Evolutionary conservation across 345 rosid genomes (phyloP).

Genomic region (Linum tenue): DNA sequence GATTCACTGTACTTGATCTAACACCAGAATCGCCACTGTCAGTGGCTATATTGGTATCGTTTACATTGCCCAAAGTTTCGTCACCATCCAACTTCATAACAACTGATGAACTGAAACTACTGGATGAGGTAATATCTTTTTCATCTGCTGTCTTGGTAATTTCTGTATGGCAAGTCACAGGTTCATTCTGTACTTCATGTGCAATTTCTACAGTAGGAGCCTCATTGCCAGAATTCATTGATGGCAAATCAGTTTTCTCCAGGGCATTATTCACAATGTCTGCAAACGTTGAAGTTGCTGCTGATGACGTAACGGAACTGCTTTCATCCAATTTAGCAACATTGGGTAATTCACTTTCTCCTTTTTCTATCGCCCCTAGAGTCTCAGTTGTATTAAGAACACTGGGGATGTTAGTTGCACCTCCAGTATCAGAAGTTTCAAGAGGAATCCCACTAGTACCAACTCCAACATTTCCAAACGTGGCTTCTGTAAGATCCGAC

Average conservation of each 20-base stretch:
- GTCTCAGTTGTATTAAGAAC: conserved; percentile 13
- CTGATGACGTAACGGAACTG: conserved; percentile 24
- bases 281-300: conserved; percentile 16
- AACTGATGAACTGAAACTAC: conserved; percentile 24
- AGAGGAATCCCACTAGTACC: conserved; percentile 21
- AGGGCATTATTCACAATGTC: conserved; percentile 15
- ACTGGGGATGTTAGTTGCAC: conserved; percentile 1
- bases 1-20: conserved; percentile 17
- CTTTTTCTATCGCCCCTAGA: conserved; percentile 13
- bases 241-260: conserved; percentile 17
- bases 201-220: conserved; percentile 20
- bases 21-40: conserved; percentile 11
- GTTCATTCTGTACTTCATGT: conserved; percentile 25
- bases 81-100: conserved; percentile 16
- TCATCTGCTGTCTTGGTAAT: conserved; percentile 16
- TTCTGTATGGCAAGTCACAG: conserved; percentile 15
- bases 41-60: conserved; percentile 3
- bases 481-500: conserved; percentile 24
- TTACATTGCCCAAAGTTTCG: conserved; percentile 12
- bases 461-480: conserved; percentile 22
- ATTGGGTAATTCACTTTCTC: conserved; percentile 10
- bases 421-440: conserved; percentile 25
- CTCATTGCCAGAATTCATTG: conserved; percentile 15
- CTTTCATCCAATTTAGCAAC: conserved; percentile 22
- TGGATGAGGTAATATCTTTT: conserved; percentile 25